Evolutionary conservation across 768 basidiomycete species (phyloP).

Genomic region (Russula dissimulans): DNA sequence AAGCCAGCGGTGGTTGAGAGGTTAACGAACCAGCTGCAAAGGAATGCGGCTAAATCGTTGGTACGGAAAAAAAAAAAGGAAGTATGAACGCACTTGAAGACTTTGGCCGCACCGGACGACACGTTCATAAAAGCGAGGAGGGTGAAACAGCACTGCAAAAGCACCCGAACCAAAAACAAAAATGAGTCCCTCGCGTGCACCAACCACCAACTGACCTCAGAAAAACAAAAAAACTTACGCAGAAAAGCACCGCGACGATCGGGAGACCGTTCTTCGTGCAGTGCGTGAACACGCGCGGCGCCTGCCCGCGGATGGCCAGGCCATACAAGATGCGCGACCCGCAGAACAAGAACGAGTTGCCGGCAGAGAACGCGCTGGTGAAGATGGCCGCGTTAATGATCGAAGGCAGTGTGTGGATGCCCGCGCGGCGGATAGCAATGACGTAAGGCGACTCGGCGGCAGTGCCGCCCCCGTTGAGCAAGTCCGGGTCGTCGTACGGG

Average conservation of each 20-base stretch:
- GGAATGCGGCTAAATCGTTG: neutral
- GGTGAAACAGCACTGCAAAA: slow-evolving; percentile 30
- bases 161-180: neutral
- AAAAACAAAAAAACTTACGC: slow-evolving; percentile 21
- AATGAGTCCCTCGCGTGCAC: neutral
- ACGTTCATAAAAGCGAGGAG: slow-evolving; percentile 60
- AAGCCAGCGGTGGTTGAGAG: slow-evolving; percentile 62
- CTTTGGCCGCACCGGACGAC: slow-evolving; percentile 43
- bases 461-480: slow-evolving; percentile 44
- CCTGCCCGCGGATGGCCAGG: slow-evolving; percentile 32
- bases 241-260: slow-evolving; percentile 27
- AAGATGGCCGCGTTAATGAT: slow-evolving; percentile 69
- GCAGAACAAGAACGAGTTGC: slow-evolving; percentile 55
- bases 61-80: neutral
- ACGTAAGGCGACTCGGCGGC: slow-evolving; percentile 82
- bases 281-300: slow-evolving; percentile 36
- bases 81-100: slow-evolving; percentile 39
- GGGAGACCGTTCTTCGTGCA: slow-evolving; percentile 47
- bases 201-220: neutral
- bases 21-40: slow-evolving; percentile 55
- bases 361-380: slow-evolving; percentile 64
- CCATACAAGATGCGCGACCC: slow-evolving; percentile 36
- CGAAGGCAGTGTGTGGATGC: slow-evolving; percentile 56
- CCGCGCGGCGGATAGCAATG: slow-evolving; percentile 65
- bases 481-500: slow-evolving; percentile 47